Evolutionary conservation across 345 rosid species (phyloP).

Genomic region (Sonneratia caseolaris): DNA sequence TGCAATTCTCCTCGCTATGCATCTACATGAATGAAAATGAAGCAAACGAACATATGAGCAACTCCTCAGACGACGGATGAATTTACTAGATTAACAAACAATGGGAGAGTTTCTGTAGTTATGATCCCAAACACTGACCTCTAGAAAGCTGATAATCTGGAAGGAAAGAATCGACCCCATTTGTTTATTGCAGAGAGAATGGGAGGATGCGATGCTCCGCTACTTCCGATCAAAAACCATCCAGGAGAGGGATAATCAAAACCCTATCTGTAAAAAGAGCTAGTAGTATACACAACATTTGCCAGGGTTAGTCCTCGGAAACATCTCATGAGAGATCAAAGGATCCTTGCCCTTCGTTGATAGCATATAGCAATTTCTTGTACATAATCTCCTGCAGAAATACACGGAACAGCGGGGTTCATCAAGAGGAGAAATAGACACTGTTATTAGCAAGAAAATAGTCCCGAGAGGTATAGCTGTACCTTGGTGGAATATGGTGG

Average conservation of each 20-base stretch:
- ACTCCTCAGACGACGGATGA: not conserved
- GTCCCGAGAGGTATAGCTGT: not conserved
- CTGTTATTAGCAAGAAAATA: not conserved
- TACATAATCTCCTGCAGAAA: conserved; percentile 77
- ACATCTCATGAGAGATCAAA: conserved; percentile 71
- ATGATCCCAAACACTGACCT: not conserved
- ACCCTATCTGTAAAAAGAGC: not conserved
- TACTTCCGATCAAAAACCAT: conserved; percentile 4
- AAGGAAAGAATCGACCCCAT: not conserved
- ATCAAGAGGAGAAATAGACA: conserved; percentile 1
- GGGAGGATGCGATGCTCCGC: not conserved
- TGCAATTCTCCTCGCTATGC: not conserved
- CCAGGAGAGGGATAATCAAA: conserved; percentile 3
- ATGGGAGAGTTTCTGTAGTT: not conserved
- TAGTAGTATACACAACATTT: not conserved
- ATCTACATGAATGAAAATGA: not conserved
- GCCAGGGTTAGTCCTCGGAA: not conserved
- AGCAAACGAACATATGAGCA: not conserved
- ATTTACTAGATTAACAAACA: not conserved
- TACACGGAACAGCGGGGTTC: conserved; percentile 7
- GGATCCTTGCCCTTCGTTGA: conserved; percentile 96
- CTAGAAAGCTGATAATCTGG: conserved; percentile 1
- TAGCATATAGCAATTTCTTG: conserved; percentile 85
- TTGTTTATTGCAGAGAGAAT: not conserved
- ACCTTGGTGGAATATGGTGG: conserved; percentile 99